phyloP scores from a whole-genome alignment of 2,329 filamentous ascomycete species.

The Arthrobotrys megalospora region DNA sequence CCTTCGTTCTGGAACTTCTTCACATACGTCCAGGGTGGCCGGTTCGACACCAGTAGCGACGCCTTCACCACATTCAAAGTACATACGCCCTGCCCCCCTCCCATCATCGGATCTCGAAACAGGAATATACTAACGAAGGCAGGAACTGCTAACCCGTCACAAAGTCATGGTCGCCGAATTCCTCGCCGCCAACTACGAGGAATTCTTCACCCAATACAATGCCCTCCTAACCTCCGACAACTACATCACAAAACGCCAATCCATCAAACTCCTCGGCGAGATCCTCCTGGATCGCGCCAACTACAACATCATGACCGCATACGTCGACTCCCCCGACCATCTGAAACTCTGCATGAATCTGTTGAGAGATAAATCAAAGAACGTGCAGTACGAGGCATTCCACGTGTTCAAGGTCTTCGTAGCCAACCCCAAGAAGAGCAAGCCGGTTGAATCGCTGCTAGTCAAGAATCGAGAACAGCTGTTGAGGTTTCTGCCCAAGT shows the following conservation, averaged over 20 bases:
- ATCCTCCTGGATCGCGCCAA: conserved; percentile 94
- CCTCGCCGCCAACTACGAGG: conserved; percentile 87
- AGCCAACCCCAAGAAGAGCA: conserved; percentile 97
- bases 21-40: conserved; percentile 95
- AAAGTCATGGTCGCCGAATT: conserved; percentile 92
- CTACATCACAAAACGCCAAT: conserved; percentile 98
- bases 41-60: conserved; percentile 96
- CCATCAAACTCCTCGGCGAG: conserved; percentile 96
- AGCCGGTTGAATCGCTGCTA: conserved; percentile 93
- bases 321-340: conserved; percentile 94
- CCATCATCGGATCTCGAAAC: background rate
- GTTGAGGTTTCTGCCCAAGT: conserved; percentile 88
- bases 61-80: conserved; percentile 98
- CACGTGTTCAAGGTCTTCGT: conserved; percentile 99
- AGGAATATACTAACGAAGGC: conserved; percentile 51
- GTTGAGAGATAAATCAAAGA: conserved; percentile 92
- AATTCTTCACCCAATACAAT: conserved; percentile 93
- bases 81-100: conserved; percentile 69
- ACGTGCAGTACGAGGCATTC: conserved; percentile 99
- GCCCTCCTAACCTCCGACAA: conserved; percentile 87
- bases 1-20: conserved; percentile 99
- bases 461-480: conserved; percentile 96
- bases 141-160: conserved; percentile 95
- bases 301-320: conserved; percentile 97
- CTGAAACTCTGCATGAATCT: conserved; percentile 99